Conservation (phyloP, 345 rosid genomes). For the Eucalyptus brandiana region DNA sequence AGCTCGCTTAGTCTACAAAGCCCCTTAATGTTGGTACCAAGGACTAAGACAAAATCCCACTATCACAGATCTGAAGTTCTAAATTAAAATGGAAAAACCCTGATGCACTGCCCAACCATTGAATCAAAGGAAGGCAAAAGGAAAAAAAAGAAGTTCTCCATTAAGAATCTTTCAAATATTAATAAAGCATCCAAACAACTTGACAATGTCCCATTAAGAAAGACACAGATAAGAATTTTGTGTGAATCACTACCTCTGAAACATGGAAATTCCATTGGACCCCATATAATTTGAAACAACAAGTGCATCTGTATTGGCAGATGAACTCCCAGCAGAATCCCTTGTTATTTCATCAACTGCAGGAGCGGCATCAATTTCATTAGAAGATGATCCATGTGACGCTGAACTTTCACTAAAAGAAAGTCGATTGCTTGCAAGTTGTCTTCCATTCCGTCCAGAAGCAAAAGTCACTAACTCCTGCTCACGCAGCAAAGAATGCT, state of each 20-base stretch:
- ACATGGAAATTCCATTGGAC: constrained; percentile 51
- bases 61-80: not conserved
- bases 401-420: constrained; percentile 25
- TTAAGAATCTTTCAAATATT: not conserved
- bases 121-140: not conserved
- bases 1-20: not conserved
- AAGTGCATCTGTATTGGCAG: constrained; percentile 23
- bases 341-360: constrained; percentile 5
- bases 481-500: constrained; percentile 14
- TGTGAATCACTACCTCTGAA: constrained; percentile 53
- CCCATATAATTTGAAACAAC: constrained; percentile 28
- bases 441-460: constrained; percentile 14
- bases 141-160: not conserved
- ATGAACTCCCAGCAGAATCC: constrained; percentile 17
- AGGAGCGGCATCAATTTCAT: constrained; percentile 15
- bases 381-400: constrained; percentile 37
- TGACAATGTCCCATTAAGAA: not conserved
- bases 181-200: not conserved
- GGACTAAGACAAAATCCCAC: not conserved
- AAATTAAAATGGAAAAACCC: not conserved
- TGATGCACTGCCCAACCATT: not conserved
- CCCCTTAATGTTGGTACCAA: not conserved
- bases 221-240: not conserved
- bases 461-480: constrained; percentile 49
- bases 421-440: constrained; percentile 9